A percentile compares a stretch with the other conserved stretches of the same genome.
Conservation (phyloP, 148 eudicot species). For the Rhododendron griersonianum region DNA sequence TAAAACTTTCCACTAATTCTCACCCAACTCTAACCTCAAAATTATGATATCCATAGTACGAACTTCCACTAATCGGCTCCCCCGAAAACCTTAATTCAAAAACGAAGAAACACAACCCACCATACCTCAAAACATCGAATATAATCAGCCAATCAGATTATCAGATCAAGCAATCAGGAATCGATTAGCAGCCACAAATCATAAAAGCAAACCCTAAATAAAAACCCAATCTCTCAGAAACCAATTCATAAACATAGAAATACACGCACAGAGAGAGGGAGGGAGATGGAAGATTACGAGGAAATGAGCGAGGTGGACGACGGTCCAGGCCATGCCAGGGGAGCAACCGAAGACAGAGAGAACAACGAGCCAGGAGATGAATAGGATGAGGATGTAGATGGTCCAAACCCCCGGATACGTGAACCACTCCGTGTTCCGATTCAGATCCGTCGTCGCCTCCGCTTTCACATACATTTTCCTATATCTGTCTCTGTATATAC, state of each 20-base stretch:
- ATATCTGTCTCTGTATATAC: background rate
- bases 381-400: constrained; percentile 59
- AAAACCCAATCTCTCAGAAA: background rate
- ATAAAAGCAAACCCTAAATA: background rate
- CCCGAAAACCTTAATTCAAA: background rate
- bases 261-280: background rate
- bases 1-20: background rate
- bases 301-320: constrained; percentile 68
- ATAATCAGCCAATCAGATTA: background rate
- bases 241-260: background rate
- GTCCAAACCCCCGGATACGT: constrained; percentile 86
- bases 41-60: background rate
- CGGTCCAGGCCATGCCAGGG: constrained; percentile 82
- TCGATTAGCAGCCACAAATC: constrained; percentile 6
- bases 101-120: background rate
- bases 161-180: constrained; percentile 4
- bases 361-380: constrained; percentile 67
- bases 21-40: background rate
- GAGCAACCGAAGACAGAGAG: constrained; percentile 64
- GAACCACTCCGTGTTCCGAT: constrained; percentile 77
- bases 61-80: background rate
- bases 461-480: constrained; percentile 53
- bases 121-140: background rate
- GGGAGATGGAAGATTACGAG: constrained; percentile 23
- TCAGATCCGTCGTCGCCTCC: constrained; percentile 61